These are phyloP conservation scores for Sclerotinia trifoliorum DNA, from an alignment of 2,329 filamentous ascomycete genomes.

Conservation along the genomic window DNA sequence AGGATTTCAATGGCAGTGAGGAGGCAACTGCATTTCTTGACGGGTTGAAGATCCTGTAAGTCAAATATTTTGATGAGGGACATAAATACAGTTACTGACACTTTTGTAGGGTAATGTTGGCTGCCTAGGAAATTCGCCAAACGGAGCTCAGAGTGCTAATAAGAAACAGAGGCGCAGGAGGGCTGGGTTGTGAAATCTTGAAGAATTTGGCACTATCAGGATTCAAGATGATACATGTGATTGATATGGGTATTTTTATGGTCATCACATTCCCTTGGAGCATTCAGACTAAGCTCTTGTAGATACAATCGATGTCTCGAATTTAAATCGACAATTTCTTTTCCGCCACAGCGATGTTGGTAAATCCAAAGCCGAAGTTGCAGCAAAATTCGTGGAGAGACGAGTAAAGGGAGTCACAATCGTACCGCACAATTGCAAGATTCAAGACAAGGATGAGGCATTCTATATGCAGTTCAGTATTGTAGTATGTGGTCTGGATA, in stretches of 20 bases:
- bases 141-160: constrained; percentile 8
- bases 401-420: constrained; percentile 89
- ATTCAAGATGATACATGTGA: constrained; percentile 96
- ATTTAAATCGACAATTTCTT: constrained; percentile 95
- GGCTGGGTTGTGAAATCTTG: constrained; percentile 91
- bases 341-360: constrained; percentile 92
- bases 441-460: constrained; percentile 93
- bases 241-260: constrained; percentile 79
- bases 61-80: background rate
- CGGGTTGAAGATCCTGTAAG: constrained; percentile 71
- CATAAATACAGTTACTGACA: constrained; percentile 29
- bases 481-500: constrained; percentile 91
- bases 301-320: constrained; percentile 98
- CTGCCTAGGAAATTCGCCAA: constrained; percentile 22
- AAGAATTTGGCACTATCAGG: constrained; percentile 95
- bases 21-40: constrained; percentile 58
- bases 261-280: background rate
- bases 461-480: constrained; percentile 98
- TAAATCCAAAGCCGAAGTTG: constrained; percentile 89
- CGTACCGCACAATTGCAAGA: constrained; percentile 88
- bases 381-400: constrained; percentile 85
- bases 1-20: constrained; percentile 49
- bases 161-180: constrained; percentile 75
- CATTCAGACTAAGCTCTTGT: constrained; percentile 25
- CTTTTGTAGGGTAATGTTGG: constrained; percentile 38